Evolutionary conservation across 768 basidiomycete genomes (phyloP).

Genomic region (Termitomyces sp.): DNA sequence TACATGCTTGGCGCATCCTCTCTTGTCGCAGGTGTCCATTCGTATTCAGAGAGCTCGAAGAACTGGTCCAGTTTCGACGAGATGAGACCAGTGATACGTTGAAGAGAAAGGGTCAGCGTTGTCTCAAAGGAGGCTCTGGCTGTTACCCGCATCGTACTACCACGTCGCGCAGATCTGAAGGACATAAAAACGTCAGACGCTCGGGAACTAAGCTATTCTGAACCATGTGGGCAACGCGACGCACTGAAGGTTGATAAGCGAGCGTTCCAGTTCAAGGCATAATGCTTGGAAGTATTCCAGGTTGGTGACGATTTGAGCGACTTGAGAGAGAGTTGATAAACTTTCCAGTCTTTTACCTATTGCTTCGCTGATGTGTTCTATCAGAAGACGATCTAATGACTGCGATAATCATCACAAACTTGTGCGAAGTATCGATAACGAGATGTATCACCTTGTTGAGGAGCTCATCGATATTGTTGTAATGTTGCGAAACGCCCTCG

Average conservation of each 20-base stretch:
- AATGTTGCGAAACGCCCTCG: conserved; percentile 90
- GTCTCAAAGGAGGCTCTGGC: conserved; percentile 62
- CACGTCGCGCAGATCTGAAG: conserved; percentile 73
- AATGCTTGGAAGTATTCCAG: conserved; percentile 88
- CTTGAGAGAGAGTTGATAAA: conserved; percentile 81
- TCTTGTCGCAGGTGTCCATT: conserved; percentile 77
- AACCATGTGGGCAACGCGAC: conserved; percentile 9
- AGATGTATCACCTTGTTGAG: conserved; percentile 66
- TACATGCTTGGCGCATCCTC: conserved; percentile 89
- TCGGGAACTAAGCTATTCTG: background rate
- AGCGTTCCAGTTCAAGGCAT: conserved; percentile 80
- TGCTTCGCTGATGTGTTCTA: conserved; percentile 68
- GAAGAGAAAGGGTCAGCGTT: conserved; percentile 65
- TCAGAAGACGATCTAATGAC: conserved; percentile 86
- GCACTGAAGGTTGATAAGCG: conserved; percentile 78
- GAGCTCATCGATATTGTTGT: conserved; percentile 88
- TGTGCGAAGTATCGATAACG: background rate
- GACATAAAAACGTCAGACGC: background rate
- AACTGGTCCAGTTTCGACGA: conserved; percentile 92
- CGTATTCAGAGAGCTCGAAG: conserved; percentile 93
- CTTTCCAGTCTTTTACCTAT: conserved; percentile 70
- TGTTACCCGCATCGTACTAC: conserved; percentile 72
- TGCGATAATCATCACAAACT: conserved; percentile 23
- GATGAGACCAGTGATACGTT: conserved; percentile 79
- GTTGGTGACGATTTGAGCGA: conserved; percentile 91